Conservation (phyloP, 2,329 filamentous ascomycete species). For the Knufia petricola region DNA sequence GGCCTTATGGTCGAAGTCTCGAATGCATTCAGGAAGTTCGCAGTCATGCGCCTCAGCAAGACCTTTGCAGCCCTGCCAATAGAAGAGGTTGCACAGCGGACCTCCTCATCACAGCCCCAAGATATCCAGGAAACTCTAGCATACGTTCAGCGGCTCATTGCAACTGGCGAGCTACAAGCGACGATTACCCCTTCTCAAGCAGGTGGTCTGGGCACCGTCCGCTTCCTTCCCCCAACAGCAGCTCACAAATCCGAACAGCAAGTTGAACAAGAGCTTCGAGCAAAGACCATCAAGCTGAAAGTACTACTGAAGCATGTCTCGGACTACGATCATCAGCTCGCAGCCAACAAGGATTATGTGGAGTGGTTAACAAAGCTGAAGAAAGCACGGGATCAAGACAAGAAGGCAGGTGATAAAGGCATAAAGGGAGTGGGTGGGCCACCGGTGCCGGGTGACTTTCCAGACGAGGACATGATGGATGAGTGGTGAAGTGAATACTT, state of each 20-base stretch:
- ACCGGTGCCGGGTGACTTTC: conserved; percentile 9
- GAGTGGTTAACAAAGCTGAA: conserved; percentile 42
- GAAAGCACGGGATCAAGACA: conserved; percentile 26
- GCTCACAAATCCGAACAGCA: conserved; percentile 30
- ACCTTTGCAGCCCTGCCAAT: conserved; percentile 59
- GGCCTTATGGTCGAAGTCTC: conserved; percentile 62
- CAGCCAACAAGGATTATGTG: conserved; percentile 50
- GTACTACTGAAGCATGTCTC: conserved; percentile 43
- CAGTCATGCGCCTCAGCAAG: conserved; percentile 61
- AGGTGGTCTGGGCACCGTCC: conserved; percentile 38
- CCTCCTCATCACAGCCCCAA: conserved; percentile 24
- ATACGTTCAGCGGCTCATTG: conserved; percentile 39
- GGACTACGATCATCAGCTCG: conserved; percentile 46
- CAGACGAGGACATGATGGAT: conserved; percentile 24
- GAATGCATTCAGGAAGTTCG: conserved; percentile 62
- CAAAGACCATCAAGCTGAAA: conserved; percentile 43
- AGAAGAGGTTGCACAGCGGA: conserved; percentile 34
- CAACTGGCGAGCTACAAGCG: conserved; percentile 42
- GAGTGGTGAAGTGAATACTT: conserved; percentile 15
- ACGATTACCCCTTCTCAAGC: conserved; percentile 37
- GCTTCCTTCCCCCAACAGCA: conserved; percentile 39
- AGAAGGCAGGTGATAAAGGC: conserved; percentile 12
- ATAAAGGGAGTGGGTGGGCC: background rate
- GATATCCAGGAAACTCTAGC: conserved; percentile 25
- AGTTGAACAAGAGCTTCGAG: conserved; percentile 35